Evolutionary conservation across 768 basidiomycete species (phyloP), one percentile per base, ranked within the genome.

Genomic region (Mycena rosella): DNA sequence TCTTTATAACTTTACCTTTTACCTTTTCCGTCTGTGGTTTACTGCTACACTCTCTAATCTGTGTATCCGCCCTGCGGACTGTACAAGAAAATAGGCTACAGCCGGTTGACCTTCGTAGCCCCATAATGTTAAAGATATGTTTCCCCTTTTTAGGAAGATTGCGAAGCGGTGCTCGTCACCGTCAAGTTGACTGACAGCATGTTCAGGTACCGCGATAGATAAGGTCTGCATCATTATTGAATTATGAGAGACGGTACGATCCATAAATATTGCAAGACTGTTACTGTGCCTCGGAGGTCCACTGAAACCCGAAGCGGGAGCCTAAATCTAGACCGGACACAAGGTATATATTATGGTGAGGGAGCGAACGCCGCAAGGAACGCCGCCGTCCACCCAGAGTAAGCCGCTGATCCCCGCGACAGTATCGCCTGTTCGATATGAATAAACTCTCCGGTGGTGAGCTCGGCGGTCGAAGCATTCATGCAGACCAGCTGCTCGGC

Each of bases 361-460:
- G 53, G 59, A 8, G 64, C 29, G 45, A 85, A 84, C 5, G 80
- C 77, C 15, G 74, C 68, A 26, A 67, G 69, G 20, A 86, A 47
- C 0, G 80, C 82, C 20, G 65, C 58, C 11, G 75, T 72, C 84
- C 84, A 86, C 2, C 67, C 75, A 3, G 51, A 75, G 68, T 81
- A 82, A 14, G 74, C 60, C 27, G 51, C 47, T 27, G 56, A 13
- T 9, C n/a, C 47, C 29, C 9, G 27, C 42, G 42, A 47, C 56
- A 20, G 55, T 61, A n/a, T 51, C 9, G 78, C 75, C 68, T 86
- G 84, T 65, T 86, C 85, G 27, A 81, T 75, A 70, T 85, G 83
- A 17, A 85, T 68, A 69, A 85, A 86, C 48, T 78, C 68, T 1
- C 84, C 85, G 0, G 74, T 77, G 22, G 77, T 78, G 0, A 49